A percentile compares a stretch with the other conserved stretches of the same genome.
These are phyloP conservation scores for Aureobasidium subglaciale DNA, from an alignment of 2,329 filamentous ascomycete genomes.

Conservation along the genomic window DNA sequence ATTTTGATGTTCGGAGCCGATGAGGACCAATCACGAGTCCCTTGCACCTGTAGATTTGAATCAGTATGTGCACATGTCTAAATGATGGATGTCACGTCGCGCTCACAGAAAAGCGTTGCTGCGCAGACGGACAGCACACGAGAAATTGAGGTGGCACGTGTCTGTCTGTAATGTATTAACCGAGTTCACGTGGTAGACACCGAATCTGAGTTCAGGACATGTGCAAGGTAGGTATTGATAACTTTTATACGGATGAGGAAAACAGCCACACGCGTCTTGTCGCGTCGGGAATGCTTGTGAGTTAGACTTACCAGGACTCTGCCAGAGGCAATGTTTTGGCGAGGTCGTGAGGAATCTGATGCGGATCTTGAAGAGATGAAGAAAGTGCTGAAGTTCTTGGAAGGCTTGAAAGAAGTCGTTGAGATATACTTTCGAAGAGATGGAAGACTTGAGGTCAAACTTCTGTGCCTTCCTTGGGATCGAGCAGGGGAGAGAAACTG, in stretches of 20 bases:
- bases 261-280: neutral
- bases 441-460: neutral
- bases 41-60: neutral
- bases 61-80: neutral
- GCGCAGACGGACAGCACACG: neutral
- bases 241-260: neutral
- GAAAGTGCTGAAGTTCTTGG: neutral
- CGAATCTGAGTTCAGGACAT: neutral
- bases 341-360: neutral
- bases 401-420: conserved; percentile 12
- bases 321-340: neutral
- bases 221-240: neutral
- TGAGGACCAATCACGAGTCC: too few relatives aligned
- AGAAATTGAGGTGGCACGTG: neutral
- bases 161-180: neutral
- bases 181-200: neutral
- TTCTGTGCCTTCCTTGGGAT: neutral
- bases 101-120: neutral
- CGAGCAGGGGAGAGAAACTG: neutral
- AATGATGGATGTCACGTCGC: neutral
- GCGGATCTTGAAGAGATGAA: neutral
- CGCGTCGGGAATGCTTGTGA: neutral
- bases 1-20: too few relatives aligned
- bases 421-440: neutral
- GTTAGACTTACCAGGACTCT: neutral